phyloP scores from a whole-genome alignment of 1,284 basidiomycete species.

The Austroboletus niveus region DNA sequence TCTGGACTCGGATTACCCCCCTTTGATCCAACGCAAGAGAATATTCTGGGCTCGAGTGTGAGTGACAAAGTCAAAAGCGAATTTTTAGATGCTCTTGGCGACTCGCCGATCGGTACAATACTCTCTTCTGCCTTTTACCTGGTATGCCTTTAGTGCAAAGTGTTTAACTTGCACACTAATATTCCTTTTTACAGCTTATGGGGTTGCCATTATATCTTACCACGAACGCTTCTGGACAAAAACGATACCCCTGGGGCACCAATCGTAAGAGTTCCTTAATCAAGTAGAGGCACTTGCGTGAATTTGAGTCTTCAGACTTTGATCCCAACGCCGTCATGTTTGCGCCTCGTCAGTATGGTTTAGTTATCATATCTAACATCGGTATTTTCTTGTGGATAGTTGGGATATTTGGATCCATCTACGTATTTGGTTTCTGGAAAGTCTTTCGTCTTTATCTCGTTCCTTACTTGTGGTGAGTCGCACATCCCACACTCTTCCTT shows the following conservation, averaged over 20 bases:
- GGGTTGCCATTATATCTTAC: slow-evolving; percentile 91
- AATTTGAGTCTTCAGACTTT: slow-evolving; percentile 60
- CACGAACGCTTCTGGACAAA: slow-evolving; percentile 87
- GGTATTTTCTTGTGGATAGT: slow-evolving; percentile 77
- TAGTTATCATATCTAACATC: slow-evolving; percentile 84
- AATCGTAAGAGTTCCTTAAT: slow-evolving; percentile 62
- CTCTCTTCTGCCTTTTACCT: slow-evolving; percentile 68
- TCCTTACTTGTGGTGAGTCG: slow-evolving; percentile 82
- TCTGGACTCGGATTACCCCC: slow-evolving; percentile 65
- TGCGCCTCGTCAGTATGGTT: slow-evolving; percentile 74
- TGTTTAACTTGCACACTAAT: slow-evolving; percentile 1
- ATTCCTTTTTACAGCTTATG: slow-evolving; percentile 46
- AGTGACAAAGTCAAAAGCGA: slow-evolving; percentile 74
- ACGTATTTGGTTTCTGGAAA: slow-evolving; percentile 68
- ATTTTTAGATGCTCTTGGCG: slow-evolving; percentile 85
- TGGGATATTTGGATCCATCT: slow-evolving; percentile 59
- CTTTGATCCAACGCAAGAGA: slow-evolving; percentile 65
- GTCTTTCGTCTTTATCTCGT: slow-evolving; percentile 83
- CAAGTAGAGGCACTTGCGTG: background rate
- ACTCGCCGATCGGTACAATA: slow-evolving; percentile 86
- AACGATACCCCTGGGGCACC: slow-evolving; percentile 76
- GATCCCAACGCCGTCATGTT: slow-evolving; percentile 82
- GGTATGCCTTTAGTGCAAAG: slow-evolving; percentile 40
- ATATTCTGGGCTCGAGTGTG: slow-evolving; percentile 68
- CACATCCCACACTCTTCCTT: background rate